Conservation (phyloP, 129 eudicot species). For the Chrysanthemum makinoi region DNA sequence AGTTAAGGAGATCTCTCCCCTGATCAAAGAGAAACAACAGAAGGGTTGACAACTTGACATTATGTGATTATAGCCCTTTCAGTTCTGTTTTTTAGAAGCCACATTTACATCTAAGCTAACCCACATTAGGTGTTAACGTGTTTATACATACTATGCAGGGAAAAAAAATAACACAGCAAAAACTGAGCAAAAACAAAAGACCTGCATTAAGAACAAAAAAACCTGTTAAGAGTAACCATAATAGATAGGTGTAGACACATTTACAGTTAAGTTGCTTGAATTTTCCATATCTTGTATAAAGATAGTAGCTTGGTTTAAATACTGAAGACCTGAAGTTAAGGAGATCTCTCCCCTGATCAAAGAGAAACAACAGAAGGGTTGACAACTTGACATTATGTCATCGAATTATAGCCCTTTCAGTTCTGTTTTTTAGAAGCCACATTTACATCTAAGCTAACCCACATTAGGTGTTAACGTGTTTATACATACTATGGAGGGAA, state of each 20-base stretch:
- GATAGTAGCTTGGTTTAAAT: neutral
- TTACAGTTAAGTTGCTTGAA: too few species aligned
- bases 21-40: neutral
- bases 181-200: slow-evolving; percentile 8
- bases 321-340: neutral
- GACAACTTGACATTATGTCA: neutral
- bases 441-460: neutral
- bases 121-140: neutral
- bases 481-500: slow-evolving; percentile 1
- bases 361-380: neutral
- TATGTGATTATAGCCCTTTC: neutral
- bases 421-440: neutral
- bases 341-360: neutral
- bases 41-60: neutral
- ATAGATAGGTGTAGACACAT: too few species aligned
- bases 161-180: neutral
- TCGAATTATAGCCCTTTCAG: neutral
- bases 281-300: too few species aligned
- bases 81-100: neutral
- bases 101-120: slow-evolving; percentile 1
- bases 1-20: neutral
- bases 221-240: too few species aligned
- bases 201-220: too few species aligned
- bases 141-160: slow-evolving; percentile 6
- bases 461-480: neutral